Base-by-base conservation (phyloP, 164 flowering plant genomes). In the Magnolia sinica region DNA sequence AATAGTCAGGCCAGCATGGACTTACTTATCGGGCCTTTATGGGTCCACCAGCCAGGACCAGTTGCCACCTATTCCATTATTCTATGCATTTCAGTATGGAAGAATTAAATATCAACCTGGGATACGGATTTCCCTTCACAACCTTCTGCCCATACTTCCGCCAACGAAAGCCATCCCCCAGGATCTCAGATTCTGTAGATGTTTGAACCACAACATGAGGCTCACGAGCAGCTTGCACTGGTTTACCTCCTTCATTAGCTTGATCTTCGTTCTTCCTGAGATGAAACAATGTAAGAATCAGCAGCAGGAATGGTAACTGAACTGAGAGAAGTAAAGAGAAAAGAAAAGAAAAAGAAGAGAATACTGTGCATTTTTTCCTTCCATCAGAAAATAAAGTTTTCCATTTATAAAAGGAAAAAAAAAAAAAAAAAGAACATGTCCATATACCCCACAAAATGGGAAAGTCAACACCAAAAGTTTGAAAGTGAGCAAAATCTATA, bases 101-200 rank as follows among this genome's bases (percentile, higher is more conserved):
- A 50, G 29, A 70, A 70, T 64, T 23, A 69, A 77, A 71, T 68
- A 77, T 29, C n/a, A 75, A 95, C 99, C 98, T 94, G 73, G 98
- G 99, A 82, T 89, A 88, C 74, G 93, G 88, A 83, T 92, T 96
- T 81, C 99, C 97, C 81, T 88, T 94, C 78, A 96, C 98, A 66
- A 94, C 93, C 73, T 96, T 96, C 86, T 96, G 99, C 58, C 99
- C 99, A 73, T 96, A 96, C 85, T 94, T 96, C 84, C 99, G 85
- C 99, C 99, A 96, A 58, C 97, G 96, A 82, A 88, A 92, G 45
- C 99, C 98, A 81, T 96, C 98, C 2, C 88, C 89, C 1, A 85
- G 20, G 68, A 82, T 83, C 66, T 91, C 97, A 72, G 91, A 55
- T 74, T 91, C 96, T 1, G 85, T 78, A 11, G 92, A 78, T 72